phyloP scores from a whole-genome alignment of 345 rosid genomes.

The Aquilaria malaccensis region DNA sequence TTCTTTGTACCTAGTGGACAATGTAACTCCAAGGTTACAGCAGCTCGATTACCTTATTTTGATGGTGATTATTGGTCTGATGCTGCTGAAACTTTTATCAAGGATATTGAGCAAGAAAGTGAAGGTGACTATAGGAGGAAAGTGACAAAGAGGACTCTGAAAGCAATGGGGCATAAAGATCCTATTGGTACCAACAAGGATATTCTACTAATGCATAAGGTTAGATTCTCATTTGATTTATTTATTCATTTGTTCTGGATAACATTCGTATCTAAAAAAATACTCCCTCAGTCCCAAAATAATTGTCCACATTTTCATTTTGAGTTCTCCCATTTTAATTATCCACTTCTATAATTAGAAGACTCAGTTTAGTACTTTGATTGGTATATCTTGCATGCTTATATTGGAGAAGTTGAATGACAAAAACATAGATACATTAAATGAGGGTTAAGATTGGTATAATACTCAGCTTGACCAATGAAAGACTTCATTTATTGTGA shows the following conservation, averaged over 20 bases:
- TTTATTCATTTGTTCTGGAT: not conserved
- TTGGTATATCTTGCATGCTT: too few relatives aligned
- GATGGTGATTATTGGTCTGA: conserved; percentile 52
- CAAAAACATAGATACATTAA: too few relatives aligned
- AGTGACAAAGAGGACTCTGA: conserved; percentile 26
- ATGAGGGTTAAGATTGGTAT: too few relatives aligned
- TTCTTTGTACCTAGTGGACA: conserved; percentile 29
- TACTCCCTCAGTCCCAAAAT: too few relatives aligned
- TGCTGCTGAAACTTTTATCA: conserved; percentile 29
- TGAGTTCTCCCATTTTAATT: too few relatives aligned
- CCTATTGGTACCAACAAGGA: conserved; percentile 34
- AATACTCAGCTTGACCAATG: too few relatives aligned
- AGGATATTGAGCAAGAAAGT: conserved; percentile 21
- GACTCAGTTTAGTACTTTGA: too few relatives aligned
- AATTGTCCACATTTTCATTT: too few relatives aligned
- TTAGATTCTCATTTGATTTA: conserved; percentile 9
- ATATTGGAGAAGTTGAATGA: too few relatives aligned
- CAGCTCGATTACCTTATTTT: conserved; percentile 49
- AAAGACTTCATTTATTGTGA: too few relatives aligned
- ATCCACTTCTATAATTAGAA: too few relatives aligned
- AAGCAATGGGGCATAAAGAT: conserved; percentile 35
- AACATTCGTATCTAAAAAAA: not conserved
- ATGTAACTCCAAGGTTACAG: conserved; percentile 26
- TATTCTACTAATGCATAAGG: conserved; percentile 44
- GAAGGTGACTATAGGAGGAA: conserved; percentile 15